Evolutionary conservation across 2,329 filamentous ascomycete genomes (phyloP).

Genomic region (Drechslera avenae): DNA sequence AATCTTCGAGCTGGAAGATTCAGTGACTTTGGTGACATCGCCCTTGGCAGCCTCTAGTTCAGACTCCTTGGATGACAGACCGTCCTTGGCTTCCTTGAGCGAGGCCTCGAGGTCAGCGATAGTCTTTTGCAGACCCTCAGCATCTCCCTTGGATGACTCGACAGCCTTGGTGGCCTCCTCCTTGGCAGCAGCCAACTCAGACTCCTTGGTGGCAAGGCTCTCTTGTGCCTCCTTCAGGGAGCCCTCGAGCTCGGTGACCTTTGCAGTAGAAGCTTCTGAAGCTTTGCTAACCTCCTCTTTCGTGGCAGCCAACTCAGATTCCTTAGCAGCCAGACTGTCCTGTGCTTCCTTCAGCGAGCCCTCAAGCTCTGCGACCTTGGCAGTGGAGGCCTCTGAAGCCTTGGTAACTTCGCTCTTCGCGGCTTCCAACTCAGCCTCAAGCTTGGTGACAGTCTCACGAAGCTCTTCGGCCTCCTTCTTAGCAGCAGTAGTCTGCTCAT

Average conservation of each 20-base stretch:
- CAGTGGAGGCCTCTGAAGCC: conserved; percentile 23
- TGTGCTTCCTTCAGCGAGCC: conserved; percentile 25
- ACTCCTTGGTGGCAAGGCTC: conserved; percentile 27
- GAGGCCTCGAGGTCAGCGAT: conserved; percentile 27
- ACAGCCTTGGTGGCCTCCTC: conserved; percentile 24
- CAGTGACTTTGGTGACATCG: conserved; percentile 23
- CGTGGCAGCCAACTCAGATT: conserved; percentile 27
- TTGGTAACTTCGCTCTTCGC: conserved; percentile 23
- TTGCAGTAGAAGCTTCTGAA: conserved; percentile 25
- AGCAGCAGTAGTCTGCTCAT: conserved; percentile 16
- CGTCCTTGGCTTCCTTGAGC: conserved; percentile 18
- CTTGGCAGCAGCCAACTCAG: conserved; percentile 28
- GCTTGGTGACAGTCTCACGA: conserved; percentile 16
- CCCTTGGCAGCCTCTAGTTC: conserved; percentile 24
- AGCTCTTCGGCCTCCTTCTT: conserved; percentile 22
- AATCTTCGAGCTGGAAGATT: conserved; percentile 28
- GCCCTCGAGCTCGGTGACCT: conserved; percentile 33
- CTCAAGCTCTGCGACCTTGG: conserved; percentile 35
- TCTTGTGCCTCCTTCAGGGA: conserved; percentile 25
- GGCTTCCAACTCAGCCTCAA: conserved; percentile 23
- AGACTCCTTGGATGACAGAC: conserved; percentile 16
- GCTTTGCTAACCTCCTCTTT: conserved; percentile 25
- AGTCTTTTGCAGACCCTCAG: conserved; percentile 22
- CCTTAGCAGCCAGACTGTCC: conserved; percentile 26
- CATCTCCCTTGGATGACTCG: conserved; percentile 24